Evolutionary conservation across 805 yeast genomes (phyloP).

Genomic region (Torulaspora quercuum): DNA sequence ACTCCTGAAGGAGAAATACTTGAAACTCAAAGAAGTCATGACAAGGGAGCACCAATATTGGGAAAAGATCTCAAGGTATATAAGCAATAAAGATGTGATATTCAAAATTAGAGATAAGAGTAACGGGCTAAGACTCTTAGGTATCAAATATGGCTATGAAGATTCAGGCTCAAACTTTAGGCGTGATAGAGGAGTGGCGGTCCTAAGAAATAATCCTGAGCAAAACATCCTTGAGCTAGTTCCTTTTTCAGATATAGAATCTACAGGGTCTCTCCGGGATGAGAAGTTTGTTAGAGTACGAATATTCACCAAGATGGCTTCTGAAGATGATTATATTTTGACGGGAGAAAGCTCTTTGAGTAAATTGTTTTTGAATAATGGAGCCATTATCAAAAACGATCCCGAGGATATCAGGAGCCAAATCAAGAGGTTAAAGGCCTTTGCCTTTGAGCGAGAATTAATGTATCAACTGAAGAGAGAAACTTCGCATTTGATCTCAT

Average conservation of each 20-base stretch:
- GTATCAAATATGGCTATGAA: slow-evolving; percentile 85
- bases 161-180: slow-evolving; percentile 81
- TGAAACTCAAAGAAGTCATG: slow-evolving; percentile 51
- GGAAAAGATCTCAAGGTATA: slow-evolving; percentile 43
- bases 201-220: slow-evolving; percentile 49
- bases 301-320: slow-evolving; percentile 52
- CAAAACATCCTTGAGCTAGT: slow-evolving; percentile 41
- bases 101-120: slow-evolving; percentile 62
- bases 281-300: slow-evolving; percentile 56
- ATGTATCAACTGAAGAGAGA: slow-evolving; percentile 76
- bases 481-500: slow-evolving; percentile 62
- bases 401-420: slow-evolving; percentile 46
- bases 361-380: slow-evolving; percentile 16
- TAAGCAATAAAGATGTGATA: slow-evolving; percentile 36
- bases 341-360: slow-evolving; percentile 52
- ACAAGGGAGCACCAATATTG: slow-evolving; percentile 56
- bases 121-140: slow-evolving; percentile 52
- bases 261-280: slow-evolving; percentile 23
- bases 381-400: slow-evolving; percentile 20
- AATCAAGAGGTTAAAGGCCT: slow-evolving; percentile 64
- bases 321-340: slow-evolving; percentile 48
- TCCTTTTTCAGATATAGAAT: slow-evolving; percentile 24
- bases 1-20: slow-evolving; percentile 50
- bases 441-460: slow-evolving; percentile 84
- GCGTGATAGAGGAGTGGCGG: slow-evolving; percentile 70